Base-by-base conservation (phyloP, 305 asterid species). In the Solanum chacoense region DNA sequence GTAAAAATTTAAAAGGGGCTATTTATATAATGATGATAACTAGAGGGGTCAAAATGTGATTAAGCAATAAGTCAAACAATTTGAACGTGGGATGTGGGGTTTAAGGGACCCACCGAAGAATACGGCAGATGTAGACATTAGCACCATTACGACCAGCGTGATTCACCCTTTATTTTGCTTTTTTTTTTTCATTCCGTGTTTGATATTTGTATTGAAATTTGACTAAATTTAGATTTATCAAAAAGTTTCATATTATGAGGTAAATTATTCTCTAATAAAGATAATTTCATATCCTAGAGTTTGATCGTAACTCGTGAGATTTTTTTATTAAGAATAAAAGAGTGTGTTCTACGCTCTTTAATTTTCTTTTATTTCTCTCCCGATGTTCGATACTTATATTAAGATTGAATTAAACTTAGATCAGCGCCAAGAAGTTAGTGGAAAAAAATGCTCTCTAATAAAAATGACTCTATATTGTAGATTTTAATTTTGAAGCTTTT, bases 101-200 rank as follows among this genome's bases (percentile, higher is more conserved):
- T 0, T 16, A 24, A 0, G 86, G 86, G 40, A 16, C 67, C 86
- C 31, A 29, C 11, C 14, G 2, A 83, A 18, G 87, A 83, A 55
- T 35, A 45, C 4, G 73, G 73, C 42, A 83, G 3, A 50, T 11
- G 87, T 3, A 83, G 29, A 83, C 73, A 31, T 83, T 28, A 83
- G 4, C 36, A 6, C 29, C 37, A 69, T 69, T 24, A 69, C 34
- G 3, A 80, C 37, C 67, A 80, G 40, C 75, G 75, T 69, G 75
- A 29, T 72, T 20, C 37, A 28, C 36, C 77, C 77, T 72, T 72
- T 72, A n/a, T 8, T 65, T 9, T 13, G 0, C 4, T 29, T 28
- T 72, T 0, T 67, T 20, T 11, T 4, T 0, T 8, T 9, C 0
- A 0, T 7, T 8, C 0, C 0, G 11, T 0, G 9, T 8, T 72